phyloP scores from a whole-genome alignment of 352 stramenopile genomes.

The Globisporangium sylvaticum region DNA sequence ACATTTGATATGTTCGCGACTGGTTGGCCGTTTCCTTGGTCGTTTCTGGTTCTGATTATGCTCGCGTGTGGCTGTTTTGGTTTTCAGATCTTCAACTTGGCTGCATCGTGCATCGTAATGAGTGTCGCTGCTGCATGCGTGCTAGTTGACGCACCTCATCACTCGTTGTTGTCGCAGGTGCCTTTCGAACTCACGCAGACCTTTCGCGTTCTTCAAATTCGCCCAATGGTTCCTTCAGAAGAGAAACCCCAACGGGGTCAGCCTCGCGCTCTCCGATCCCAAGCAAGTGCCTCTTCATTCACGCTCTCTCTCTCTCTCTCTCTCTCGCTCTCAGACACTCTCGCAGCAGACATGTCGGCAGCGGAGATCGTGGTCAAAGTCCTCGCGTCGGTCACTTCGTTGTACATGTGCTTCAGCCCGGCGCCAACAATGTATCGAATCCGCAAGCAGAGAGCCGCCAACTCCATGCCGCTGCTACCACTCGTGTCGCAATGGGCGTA shows the following conservation, averaged over 20 bases:
- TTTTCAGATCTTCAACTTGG: constrained; percentile 4
- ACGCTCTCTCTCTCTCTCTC: neutral
- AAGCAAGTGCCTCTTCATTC: neutral
- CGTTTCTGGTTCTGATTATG: neutral
- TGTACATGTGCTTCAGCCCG: constrained; percentile 48
- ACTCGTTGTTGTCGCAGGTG: neutral
- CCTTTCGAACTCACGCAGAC: neutral
- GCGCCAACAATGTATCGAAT: constrained; percentile 28
- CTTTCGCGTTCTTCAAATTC: neutral
- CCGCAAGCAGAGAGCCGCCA: constrained; percentile 20
- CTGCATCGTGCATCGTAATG: neutral
- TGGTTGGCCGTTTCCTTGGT: neutral
- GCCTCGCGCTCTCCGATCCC: neutral
- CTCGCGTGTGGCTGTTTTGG: neutral
- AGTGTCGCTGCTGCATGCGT: neutral
- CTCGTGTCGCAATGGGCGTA: constrained; percentile 42
- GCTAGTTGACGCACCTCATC: neutral
- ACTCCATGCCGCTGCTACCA: constrained; percentile 28
- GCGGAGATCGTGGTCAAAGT: constrained; percentile 29
- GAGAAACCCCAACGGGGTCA: neutral
- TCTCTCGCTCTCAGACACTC: no score
- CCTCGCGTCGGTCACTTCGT: constrained; percentile 28
- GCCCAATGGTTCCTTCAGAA: neutral
- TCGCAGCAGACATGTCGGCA: constrained; percentile 4
- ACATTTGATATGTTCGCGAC: neutral